A percentile compares a stretch with the other conserved stretches of the same genome.
These are phyloP conservation scores for Pugionium dolabratum DNA, from an alignment of 345 rosid genomes.

Conservation along the genomic window DNA sequence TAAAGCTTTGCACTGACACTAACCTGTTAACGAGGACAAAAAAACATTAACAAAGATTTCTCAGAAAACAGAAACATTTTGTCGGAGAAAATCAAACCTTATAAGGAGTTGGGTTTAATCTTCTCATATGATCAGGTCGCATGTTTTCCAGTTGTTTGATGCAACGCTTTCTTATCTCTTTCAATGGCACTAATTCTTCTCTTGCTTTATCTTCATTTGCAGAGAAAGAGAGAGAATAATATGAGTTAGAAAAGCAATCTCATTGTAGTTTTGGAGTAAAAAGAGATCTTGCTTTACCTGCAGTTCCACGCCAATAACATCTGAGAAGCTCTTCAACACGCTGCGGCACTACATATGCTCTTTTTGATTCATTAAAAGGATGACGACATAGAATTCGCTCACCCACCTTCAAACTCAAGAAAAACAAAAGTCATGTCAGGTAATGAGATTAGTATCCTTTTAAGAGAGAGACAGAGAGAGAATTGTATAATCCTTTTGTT, in stretches of 20 bases:
- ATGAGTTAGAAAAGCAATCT: no score
- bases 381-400: slow-evolving; percentile 89
- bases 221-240: not conserved
- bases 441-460: not conserved
- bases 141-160: slow-evolving; percentile 34
- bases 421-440: not conserved
- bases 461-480: not conserved
- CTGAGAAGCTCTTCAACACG: slow-evolving; percentile 80
- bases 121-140: not conserved
- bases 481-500: not conserved
- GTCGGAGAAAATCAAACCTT: slow-evolving; percentile 51
- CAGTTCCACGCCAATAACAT: slow-evolving; percentile 86
- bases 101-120: slow-evolving; percentile 92
- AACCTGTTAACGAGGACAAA: slow-evolving; percentile 51
- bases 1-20: slow-evolving; percentile 82
- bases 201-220: slow-evolving; percentile 49
- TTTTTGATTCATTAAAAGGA: slow-evolving; percentile 33
- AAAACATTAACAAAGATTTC: not conserved
- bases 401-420: slow-evolving; percentile 55
- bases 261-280: no score
- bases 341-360: slow-evolving; percentile 94
- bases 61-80: not conserved
- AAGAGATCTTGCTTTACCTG: slow-evolving; percentile 47
- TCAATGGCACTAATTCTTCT: slow-evolving; percentile 67
- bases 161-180: slow-evolving; percentile 71